A percentile compares a stretch with the other conserved stretches of the same genome.
Evolutionary conservation across 2,329 filamentous ascomycete genomes (phyloP).

Genomic region (Aspergillus aculeatus): DNA sequence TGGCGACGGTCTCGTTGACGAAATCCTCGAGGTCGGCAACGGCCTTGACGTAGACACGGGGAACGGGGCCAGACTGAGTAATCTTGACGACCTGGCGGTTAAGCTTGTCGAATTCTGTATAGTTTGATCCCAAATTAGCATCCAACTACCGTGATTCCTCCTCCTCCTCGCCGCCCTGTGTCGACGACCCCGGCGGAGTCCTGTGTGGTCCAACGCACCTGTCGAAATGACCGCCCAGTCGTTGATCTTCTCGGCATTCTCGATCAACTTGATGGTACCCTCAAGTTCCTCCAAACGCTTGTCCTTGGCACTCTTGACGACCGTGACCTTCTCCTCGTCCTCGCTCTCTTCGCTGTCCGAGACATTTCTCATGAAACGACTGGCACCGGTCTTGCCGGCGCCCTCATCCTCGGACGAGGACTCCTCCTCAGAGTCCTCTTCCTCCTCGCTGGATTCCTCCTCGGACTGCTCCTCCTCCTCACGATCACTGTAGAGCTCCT

Average conservation of each 20-base stretch:
- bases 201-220: constrained; percentile 57
- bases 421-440: constrained; percentile 58
- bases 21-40: constrained; percentile 91
- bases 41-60: constrained; percentile 89
- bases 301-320: constrained; percentile 97
- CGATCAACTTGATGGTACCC: constrained; percentile 81
- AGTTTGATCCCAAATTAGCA: constrained; percentile 15
- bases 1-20: constrained; percentile 89
- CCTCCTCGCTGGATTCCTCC: constrained; percentile 55
- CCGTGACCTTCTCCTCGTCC: constrained; percentile 78
- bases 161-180: not conserved
- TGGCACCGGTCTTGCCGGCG: constrained; percentile 67
- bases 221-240: constrained; percentile 92
- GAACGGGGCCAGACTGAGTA: constrained; percentile 71
- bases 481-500: constrained; percentile 84
- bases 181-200: not conserved
- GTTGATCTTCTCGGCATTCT: constrained; percentile 95
- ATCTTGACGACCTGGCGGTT: constrained; percentile 83
- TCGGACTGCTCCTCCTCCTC: constrained; percentile 63
- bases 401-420: constrained; percentile 48
- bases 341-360: constrained; percentile 78
- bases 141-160: constrained; percentile 4
- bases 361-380: constrained; percentile 76
- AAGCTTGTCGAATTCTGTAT: constrained; percentile 85
- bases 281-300: constrained; percentile 95